phyloP scores from a whole-genome alignment of 169 alveolate genomes.

The Blepharisma undulans region DNA sequence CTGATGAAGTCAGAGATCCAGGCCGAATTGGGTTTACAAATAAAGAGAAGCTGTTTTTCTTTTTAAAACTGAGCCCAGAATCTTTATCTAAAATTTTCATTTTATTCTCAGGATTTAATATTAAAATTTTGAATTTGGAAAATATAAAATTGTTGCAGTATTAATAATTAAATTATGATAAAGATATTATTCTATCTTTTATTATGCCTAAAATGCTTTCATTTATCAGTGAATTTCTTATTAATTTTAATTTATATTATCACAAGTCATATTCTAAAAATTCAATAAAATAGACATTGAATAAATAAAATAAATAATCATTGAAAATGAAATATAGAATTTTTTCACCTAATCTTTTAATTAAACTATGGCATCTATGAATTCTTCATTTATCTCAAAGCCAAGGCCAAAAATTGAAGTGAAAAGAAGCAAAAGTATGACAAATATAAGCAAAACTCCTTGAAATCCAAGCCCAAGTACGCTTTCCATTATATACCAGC shows the following conservation, averaged over 20 bases:
- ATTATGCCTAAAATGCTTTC: too few species aligned
- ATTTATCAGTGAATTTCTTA: too few species aligned
- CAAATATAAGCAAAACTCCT: neutral
- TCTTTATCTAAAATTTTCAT: neutral
- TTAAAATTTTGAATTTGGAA: too few species aligned
- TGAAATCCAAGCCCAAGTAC: neutral
- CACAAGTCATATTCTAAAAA: too few species aligned
- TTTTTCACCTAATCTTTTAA: neutral
- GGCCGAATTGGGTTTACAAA: neutral
- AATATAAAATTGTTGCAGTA: too few species aligned
- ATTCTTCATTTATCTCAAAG: neutral
- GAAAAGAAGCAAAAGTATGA: neutral
- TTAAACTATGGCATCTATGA: neutral
- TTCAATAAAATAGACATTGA: too few species aligned
- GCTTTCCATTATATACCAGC: neutral
- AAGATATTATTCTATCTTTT: too few species aligned
- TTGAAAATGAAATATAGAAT: neutral
- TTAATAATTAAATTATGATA: too few species aligned
- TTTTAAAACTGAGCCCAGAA: neutral
- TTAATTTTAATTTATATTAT: too few species aligned
- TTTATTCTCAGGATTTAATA: too few species aligned
- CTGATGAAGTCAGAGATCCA: neutral
- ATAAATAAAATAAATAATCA: neutral
- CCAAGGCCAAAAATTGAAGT: neutral
- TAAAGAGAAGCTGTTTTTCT: neutral